Evolutionary conservation across 2,329 filamentous ascomycete species (phyloP), one percentile per base, ranked within the genome.

Genomic region (Fusarium abutilonis): DNA sequence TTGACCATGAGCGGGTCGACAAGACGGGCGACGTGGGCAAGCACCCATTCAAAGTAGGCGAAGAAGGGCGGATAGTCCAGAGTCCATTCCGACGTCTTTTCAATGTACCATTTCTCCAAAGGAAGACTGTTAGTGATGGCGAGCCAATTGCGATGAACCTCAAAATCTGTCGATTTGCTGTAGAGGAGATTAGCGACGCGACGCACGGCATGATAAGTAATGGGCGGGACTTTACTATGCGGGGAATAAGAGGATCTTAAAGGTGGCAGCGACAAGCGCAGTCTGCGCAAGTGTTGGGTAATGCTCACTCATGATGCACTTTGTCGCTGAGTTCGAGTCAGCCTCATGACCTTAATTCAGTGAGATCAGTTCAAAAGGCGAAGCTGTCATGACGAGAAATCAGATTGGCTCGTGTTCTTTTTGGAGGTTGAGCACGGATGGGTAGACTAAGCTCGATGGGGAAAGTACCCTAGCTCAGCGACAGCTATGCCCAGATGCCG

Each of bases 51-150:
- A 78, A 98, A 97, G 75, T 91, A 93, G 68, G 95, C 95, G 74
- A 99, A 99, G 79, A 98, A 97, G 8, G 95, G 95, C 29, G 95
- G 95, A 75, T 99, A 99, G 79, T 99, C 95, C 72, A 99, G 89
- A 0, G 95, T 99, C 95, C 95, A 99, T 92, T 98, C 92, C 56
- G 95, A 99, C 2, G 93, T 97, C 79, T 93, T 90, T 82, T 99
- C 95, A 74, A 89, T 93, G 78, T 99, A 99, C 95, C 95, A 99
- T 68, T 96, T 83, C 76, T 90, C 87, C 46, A 93, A 78, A 4
- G 94, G 91, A 17, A 98, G 83, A 60, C 91, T 96, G 78, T 97
- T 84, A 5, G 95, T 98, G 69, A 98, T 92, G 63, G 95, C 95
- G 36, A 99, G 87, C 95, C 95, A 99, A 81, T 99, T 99, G 66